These are phyloP conservation scores for Nidula microcarpa DNA, from an alignment of 768 basidiomycete species.

Conservation along the genomic window DNA sequence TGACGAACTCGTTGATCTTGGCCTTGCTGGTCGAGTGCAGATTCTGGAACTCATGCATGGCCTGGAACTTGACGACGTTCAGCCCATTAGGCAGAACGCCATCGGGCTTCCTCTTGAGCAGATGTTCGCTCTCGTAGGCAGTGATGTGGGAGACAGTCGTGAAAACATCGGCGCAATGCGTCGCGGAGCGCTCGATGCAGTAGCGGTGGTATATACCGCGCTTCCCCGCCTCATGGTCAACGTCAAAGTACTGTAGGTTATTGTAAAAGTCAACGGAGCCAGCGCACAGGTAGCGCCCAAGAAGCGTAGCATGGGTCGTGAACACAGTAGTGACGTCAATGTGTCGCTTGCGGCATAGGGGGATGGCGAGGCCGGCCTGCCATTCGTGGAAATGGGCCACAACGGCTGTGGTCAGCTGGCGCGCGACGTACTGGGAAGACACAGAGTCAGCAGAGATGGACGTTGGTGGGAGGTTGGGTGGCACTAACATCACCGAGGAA, in stretches of 20 bases:
- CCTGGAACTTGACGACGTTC: slow-evolving; percentile 98
- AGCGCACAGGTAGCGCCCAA: slow-evolving; percentile 97
- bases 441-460: neutral
- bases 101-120: slow-evolving; percentile 96
- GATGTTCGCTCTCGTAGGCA: slow-evolving; percentile 93
- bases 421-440: slow-evolving; percentile 64
- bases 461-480: slow-evolving; percentile 5
- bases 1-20: slow-evolving; percentile 98
- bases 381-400: slow-evolving; percentile 99
- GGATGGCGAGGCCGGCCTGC: slow-evolving; percentile 96
- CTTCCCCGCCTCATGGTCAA: slow-evolving; percentile 99
- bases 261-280: slow-evolving; percentile 99
- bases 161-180: slow-evolving; percentile 97
- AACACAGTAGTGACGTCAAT: slow-evolving; percentile 99
- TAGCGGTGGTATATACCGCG: slow-evolving; percentile 97
- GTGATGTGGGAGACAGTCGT: slow-evolving; percentile 98
- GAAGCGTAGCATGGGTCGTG: slow-evolving; percentile 96
- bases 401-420: slow-evolving; percentile 81
- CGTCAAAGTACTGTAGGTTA: slow-evolving; percentile 98
- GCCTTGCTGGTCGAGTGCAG: slow-evolving; percentile 87
- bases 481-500: slow-evolving; percentile 92
- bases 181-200: slow-evolving; percentile 93
- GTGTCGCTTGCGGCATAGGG: slow-evolving; percentile 92
- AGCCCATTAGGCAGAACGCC: slow-evolving; percentile 97
- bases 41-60: slow-evolving; percentile 99